Evolutionary conservation across 306 rosid genomes (phyloP).

Genomic region (Quercus variabilis): DNA sequence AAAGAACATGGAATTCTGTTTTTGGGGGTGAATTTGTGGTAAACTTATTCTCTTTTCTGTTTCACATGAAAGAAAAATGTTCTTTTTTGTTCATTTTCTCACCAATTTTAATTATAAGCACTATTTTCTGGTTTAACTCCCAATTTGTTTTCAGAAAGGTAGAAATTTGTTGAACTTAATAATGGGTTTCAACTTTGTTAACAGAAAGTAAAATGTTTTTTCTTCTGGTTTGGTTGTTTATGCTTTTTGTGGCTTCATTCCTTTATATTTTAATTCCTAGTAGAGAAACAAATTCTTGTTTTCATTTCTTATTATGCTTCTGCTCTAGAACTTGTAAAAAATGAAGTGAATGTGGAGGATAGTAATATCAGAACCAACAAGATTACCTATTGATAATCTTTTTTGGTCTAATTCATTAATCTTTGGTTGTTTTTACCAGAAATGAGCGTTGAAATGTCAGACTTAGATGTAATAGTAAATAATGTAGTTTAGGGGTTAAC

Average conservation of each 20-base stretch:
- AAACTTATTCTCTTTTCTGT: neutral
- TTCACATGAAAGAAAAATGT: constrained; percentile 5
- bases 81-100: neutral
- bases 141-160: neutral
- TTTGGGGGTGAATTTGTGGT: neutral
- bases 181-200: neutral
- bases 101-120: neutral
- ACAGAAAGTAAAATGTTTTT: neutral
- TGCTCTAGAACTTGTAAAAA: neutral
- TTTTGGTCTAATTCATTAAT: no score
- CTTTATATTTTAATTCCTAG: neutral
- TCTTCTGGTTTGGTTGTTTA: neutral
- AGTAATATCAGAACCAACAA: neutral
- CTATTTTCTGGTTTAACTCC: neutral
- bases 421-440: no score
- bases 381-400: neutral
- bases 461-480: neutral
- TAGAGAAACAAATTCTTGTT: neutral
- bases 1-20: neutral
- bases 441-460: no score
- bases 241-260: neutral
- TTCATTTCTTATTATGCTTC: neutral
- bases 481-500: neutral
- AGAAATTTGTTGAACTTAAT: neutral
- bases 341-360: neutral